Percentiles rank a stretch among this genome's conserved stretches.
These are phyloP conservation scores for Pichia scutulata DNA, from an alignment of 805 yeast species.

Conservation along the genomic window DNA sequence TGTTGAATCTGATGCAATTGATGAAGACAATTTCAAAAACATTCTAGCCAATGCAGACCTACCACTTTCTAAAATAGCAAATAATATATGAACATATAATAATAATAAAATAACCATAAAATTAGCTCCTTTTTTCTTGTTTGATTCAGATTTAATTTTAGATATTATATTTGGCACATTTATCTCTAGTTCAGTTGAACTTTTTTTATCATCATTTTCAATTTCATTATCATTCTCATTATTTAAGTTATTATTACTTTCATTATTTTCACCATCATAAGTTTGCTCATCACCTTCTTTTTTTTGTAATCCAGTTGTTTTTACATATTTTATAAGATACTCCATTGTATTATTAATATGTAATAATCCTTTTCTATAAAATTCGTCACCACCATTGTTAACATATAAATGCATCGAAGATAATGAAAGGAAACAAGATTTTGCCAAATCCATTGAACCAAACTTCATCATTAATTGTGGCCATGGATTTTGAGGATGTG, in stretches of 20 bases:
- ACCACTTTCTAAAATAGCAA: slow-evolving; percentile 48
- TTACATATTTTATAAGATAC: slow-evolving; percentile 39
- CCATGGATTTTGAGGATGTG: slow-evolving; percentile 57
- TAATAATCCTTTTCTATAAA: slow-evolving; percentile 43
- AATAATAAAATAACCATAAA: slow-evolving; percentile 43
- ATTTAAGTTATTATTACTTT: slow-evolving; percentile 10
- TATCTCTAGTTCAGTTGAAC: slow-evolving; percentile 5
- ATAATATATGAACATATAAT: slow-evolving; percentile 46
- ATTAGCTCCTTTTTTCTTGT: slow-evolving; percentile 32
- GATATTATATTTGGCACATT: slow-evolving; percentile 31
- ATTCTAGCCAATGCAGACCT: slow-evolving; percentile 43
- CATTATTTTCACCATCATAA: neutral
- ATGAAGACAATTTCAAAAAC: slow-evolving; percentile 42
- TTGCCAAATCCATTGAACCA: slow-evolving; percentile 50
- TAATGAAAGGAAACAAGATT: slow-evolving; percentile 49
- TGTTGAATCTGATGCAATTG: slow-evolving; percentile 40
- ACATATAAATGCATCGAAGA: slow-evolving; percentile 54
- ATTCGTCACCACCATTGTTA: slow-evolving; percentile 43
- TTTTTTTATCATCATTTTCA: neutral
- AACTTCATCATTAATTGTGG: slow-evolving; percentile 50
- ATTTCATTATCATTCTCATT: neutral
- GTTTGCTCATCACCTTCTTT: slow-evolving; percentile 1
- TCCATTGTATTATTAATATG: slow-evolving; percentile 53
- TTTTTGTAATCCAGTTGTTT: slow-evolving; percentile 11
- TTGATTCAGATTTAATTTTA: slow-evolving; percentile 31